Evolutionary conservation across 2,329 filamentous ascomycete species (phyloP).

Genomic region (Meredithiella fracta): DNA sequence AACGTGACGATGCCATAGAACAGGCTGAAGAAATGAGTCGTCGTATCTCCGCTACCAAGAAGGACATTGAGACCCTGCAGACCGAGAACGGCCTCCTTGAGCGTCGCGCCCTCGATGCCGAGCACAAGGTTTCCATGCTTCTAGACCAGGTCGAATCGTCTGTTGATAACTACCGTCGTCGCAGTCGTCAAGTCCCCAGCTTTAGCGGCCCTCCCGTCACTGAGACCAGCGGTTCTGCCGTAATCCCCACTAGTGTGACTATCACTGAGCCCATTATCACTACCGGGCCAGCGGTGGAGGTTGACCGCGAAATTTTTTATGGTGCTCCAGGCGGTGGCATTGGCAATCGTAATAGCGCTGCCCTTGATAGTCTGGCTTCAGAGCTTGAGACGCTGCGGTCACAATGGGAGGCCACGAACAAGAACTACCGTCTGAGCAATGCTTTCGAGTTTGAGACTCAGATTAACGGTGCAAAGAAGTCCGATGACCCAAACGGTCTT

Average conservation of each 20-base stretch:
- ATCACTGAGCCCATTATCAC: slow-evolving; percentile 8
- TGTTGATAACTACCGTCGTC: slow-evolving; percentile 86
- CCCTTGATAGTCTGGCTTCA: slow-evolving; percentile 76
- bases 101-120: slow-evolving; percentile 70
- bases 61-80: slow-evolving; percentile 66
- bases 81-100: slow-evolving; percentile 70
- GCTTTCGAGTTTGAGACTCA: slow-evolving; percentile 67
- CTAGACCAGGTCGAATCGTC: slow-evolving; percentile 88
- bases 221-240: slow-evolving; percentile 26
- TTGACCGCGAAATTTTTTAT: slow-evolving; percentile 44
- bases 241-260: slow-evolving; percentile 13
- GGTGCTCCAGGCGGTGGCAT: slow-evolving; percentile 36
- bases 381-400: slow-evolving; percentile 80
- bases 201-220: slow-evolving; percentile 12
- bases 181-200: slow-evolving; percentile 40
- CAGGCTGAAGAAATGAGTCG: slow-evolving; percentile 36
- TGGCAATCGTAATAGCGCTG: slow-evolving; percentile 42
- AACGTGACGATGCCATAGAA: slow-evolving; percentile 51
- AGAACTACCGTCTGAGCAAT: slow-evolving; percentile 81
- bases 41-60: slow-evolving; percentile 42
- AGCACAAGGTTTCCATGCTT: slow-evolving; percentile 80
- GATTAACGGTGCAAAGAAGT: slow-evolving; percentile 22
- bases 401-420: slow-evolving; percentile 93
- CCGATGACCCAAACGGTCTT: slow-evolving; percentile 26
- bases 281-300: slow-evolving; percentile 23